phyloP scores from a whole-genome alignment of 208 protist genomes.

The Crithidia acanthocephali region DNA sequence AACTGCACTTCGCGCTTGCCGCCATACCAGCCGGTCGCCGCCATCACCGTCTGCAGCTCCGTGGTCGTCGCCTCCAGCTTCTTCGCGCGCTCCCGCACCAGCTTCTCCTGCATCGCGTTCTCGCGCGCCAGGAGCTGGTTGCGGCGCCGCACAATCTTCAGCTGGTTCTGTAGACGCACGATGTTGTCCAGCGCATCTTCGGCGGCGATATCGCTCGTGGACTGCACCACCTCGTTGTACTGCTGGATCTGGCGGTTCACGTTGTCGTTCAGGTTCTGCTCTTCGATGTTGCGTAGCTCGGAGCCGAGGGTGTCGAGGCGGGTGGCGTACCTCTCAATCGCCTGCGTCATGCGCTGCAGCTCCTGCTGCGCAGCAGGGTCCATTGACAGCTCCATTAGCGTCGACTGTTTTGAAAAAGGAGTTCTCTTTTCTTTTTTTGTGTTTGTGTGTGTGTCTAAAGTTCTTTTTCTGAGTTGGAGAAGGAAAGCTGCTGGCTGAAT shows the following conservation, averaged over 20 bases:
- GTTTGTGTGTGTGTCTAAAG: too few relatives aligned
- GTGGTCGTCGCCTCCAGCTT: conserved; percentile 47
- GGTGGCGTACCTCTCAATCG: conserved; percentile 56
- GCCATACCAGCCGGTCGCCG: conserved; percentile 76
- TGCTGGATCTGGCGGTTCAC: conserved; percentile 66
- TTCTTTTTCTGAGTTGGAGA: too few relatives aligned
- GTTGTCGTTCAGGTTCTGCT: conserved; percentile 79
- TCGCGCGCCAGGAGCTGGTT: conserved; percentile 80
- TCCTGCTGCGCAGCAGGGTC: conserved; percentile 46
- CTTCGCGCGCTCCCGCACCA: conserved; percentile 60
- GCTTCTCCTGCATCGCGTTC: conserved; percentile 68
- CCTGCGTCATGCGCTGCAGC: conserved; percentile 62
- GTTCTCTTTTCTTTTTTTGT: too few relatives aligned
- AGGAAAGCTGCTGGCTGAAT: too few relatives aligned
- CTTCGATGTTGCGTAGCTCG: conserved; percentile 51
- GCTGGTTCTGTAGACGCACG: conserved; percentile 83
- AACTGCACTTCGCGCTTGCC: conserved; percentile 49
- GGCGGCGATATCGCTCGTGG: conserved; percentile 64
- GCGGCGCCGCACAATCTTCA: conserved; percentile 82
- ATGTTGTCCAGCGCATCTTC: conserved; percentile 88
- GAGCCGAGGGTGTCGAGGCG: conserved; percentile 60
- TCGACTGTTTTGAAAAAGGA: neutral
- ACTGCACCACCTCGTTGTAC: conserved; percentile 46
- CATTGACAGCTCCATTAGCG: conserved; percentile 22
- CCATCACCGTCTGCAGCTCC: conserved; percentile 50